Conservation (phyloP, 495 filamentous ascomycete species). For the Margaritispora aquatica region DNA sequence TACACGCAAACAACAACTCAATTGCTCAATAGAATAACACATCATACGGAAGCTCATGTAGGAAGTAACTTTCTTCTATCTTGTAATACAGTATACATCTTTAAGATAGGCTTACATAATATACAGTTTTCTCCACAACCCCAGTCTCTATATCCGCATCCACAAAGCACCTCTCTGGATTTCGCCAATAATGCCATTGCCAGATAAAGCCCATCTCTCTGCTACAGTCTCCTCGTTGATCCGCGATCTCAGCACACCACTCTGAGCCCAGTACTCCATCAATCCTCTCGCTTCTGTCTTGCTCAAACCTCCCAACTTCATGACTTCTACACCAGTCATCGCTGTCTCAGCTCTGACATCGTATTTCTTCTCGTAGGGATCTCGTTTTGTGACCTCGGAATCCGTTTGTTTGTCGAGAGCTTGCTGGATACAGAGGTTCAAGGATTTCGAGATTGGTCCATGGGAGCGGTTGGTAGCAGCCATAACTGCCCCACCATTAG, state of each 20-base stretch:
- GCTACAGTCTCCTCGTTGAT: slow-evolving; percentile 68
- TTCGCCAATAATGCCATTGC: slow-evolving; percentile 79
- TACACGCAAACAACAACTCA: background rate
- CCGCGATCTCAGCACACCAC: slow-evolving; percentile 65
- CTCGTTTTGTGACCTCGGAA: slow-evolving; percentile 43
- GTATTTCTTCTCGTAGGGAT: slow-evolving; percentile 56
- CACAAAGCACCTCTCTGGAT: slow-evolving; percentile 61
- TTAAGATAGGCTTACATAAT: background rate
- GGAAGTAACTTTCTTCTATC: background rate
- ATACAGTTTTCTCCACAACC: background rate
- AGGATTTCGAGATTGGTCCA: slow-evolving; percentile 48
- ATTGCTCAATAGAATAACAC: too few relatives aligned
- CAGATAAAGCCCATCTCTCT: slow-evolving; percentile 81
- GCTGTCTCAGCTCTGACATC: slow-evolving; percentile 63
- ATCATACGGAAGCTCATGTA: background rate
- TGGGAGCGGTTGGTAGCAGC: slow-evolving; percentile 67
- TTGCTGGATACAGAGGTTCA: slow-evolving; percentile 57
- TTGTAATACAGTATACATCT: background rate
- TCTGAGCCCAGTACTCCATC: slow-evolving; percentile 90
- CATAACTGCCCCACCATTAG: slow-evolving; percentile 73
- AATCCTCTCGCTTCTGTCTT: slow-evolving; percentile 70
- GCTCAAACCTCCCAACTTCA: slow-evolving; percentile 56
- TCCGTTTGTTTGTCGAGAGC: slow-evolving; percentile 26
- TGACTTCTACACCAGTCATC: slow-evolving; percentile 41
- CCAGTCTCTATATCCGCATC: slow-evolving; percentile 29